Evolutionary conservation across 306 rosid species (phyloP).

Genomic region (Casuarina equisetifolia): DNA sequence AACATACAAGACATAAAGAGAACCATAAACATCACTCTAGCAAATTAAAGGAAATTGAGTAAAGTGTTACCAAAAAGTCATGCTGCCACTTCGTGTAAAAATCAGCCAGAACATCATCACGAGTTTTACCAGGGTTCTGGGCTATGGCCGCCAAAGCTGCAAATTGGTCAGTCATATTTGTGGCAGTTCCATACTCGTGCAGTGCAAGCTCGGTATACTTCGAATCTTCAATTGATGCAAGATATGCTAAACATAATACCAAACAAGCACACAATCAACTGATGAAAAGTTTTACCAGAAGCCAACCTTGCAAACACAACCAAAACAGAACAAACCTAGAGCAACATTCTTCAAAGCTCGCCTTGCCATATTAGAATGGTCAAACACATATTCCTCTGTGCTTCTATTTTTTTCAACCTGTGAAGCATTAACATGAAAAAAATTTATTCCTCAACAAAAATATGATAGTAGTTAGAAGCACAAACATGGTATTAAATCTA

Average conservation of each 20-base stretch:
- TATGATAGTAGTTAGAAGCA: conserved; percentile 14
- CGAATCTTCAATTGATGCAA: conserved; percentile 67
- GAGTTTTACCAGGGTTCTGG: conserved; percentile 83
- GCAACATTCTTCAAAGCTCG: conserved; percentile 93
- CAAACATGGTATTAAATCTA: conserved; percentile 21
- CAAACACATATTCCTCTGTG: conserved; percentile 63
- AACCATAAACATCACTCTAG: conserved; percentile 16
- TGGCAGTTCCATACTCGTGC: conserved; percentile 71
- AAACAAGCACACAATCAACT: conserved; percentile 20
- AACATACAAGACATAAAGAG: not conserved
- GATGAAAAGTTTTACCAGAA: conserved; percentile 19
- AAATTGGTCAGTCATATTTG: conserved; percentile 98
- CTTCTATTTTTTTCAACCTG: conserved; percentile 79
- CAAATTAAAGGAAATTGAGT: conserved; percentile 10
- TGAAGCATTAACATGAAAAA: conserved; percentile 21
- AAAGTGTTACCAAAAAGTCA: conserved; percentile 68
- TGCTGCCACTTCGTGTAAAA: conserved; percentile 89
- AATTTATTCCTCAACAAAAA: conserved; percentile 3
- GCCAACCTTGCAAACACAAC: conserved; percentile 12
- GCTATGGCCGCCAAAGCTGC: conserved; percentile 89
- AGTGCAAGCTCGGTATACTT: conserved; percentile 50
- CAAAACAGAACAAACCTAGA: conserved; percentile 55
- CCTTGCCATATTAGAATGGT: conserved; percentile 78
- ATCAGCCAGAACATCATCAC: conserved; percentile 81
- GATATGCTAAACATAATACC: conserved; percentile 63